Evolutionary conservation across 495 filamentous ascomycete genomes (phyloP), one percentile per base, ranked within the genome.

Genomic region (Xylaria sp.): DNA sequence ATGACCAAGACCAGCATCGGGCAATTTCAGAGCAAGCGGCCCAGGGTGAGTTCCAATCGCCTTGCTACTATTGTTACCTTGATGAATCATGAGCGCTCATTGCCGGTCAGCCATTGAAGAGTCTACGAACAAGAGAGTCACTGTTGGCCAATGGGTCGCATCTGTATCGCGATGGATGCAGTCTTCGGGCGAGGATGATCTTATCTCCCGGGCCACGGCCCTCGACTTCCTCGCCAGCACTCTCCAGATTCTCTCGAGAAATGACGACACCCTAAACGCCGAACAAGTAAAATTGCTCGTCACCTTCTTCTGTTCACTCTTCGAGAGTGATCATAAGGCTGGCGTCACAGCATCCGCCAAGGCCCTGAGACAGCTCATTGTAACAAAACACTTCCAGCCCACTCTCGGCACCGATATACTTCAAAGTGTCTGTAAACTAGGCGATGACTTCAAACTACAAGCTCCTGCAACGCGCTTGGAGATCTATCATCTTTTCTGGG

Each of bases 141-240:
- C 78, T 12, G 76, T 86, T 17, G 82, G 81, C n/a, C 81, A 81
- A 73, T 86, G 83, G 84, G 83, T 83, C 40, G 79, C 81, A 7
- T 85, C 84, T 31, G 78, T 86, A 50, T 80, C 83, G 53, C 81
- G 77, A 68, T 86, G 84, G 84, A 82, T 86, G 77, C 80, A 77
- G 26, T 81, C 79, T 33, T 72, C 70, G 0, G 76, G 58, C 11
- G 80, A 78, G 44, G 83, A 83, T 8, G 78, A 86, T 67, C 75
- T 84, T 53, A 81, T 86, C 63, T 69, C 81, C 0, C 75, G 82
- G 5, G 80, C 81, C 11, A 84, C 81, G 68, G 84, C 84, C 12
- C 64, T 86, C 43, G 77, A 80, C 35, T 86, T 86, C 58, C 80
- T 86, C 29, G 82, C 84, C 12, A 76, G 75, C 44, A 85, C 84